A percentile compares a stretch with the other conserved stretches of the same genome.
Conservation (phyloP, 495 filamentous ascomycete species). For the Aspergillus leporis region DNA sequence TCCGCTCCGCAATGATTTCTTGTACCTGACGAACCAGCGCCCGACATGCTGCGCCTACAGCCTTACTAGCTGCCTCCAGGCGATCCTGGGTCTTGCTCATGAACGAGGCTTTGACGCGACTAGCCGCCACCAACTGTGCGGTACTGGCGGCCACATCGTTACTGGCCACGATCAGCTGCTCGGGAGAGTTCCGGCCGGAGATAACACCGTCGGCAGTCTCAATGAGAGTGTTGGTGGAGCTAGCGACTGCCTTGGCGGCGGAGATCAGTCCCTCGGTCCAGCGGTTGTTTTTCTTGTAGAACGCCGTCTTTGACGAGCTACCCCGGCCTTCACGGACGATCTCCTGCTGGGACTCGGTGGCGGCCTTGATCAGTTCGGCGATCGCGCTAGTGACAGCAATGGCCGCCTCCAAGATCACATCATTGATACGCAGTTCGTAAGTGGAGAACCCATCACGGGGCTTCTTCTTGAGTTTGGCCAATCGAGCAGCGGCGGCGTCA, state of each 20-base stretch:
- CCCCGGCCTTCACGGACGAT: slow-evolving; percentile 96
- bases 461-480: slow-evolving; percentile 91
- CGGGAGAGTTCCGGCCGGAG: slow-evolving; percentile 83
- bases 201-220: slow-evolving; percentile 97
- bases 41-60: slow-evolving; percentile 85
- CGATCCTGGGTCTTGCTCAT: slow-evolving; percentile 95
- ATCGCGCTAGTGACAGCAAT: slow-evolving; percentile 97
- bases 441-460: slow-evolving; percentile 92
- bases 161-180: slow-evolving; percentile 95
- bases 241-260: slow-evolving; percentile 92
- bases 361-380: slow-evolving; percentile 92
- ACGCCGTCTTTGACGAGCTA: slow-evolving; percentile 83
- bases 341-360: slow-evolving; percentile 90
- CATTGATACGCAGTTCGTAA: slow-evolving; percentile 92
- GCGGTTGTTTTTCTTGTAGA: slow-evolving; percentile 98
- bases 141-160: slow-evolving; percentile 96
- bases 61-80: slow-evolving; percentile 88
- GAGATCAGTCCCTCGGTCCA: slow-evolving; percentile 98
- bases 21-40: slow-evolving; percentile 91
- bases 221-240: slow-evolving; percentile 90
- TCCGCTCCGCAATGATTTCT: slow-evolving; percentile 83
- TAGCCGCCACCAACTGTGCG: slow-evolving; percentile 93
- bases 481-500: slow-evolving; percentile 81
- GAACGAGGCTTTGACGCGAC: slow-evolving; percentile 94
- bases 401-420: slow-evolving; percentile 89